A percentile compares a stretch with the other conserved stretches of the same genome.
These are phyloP conservation scores for Cotoneaster glaucophyllus DNA, from an alignment of 306 rosid genomes.

Conservation along the genomic window DNA sequence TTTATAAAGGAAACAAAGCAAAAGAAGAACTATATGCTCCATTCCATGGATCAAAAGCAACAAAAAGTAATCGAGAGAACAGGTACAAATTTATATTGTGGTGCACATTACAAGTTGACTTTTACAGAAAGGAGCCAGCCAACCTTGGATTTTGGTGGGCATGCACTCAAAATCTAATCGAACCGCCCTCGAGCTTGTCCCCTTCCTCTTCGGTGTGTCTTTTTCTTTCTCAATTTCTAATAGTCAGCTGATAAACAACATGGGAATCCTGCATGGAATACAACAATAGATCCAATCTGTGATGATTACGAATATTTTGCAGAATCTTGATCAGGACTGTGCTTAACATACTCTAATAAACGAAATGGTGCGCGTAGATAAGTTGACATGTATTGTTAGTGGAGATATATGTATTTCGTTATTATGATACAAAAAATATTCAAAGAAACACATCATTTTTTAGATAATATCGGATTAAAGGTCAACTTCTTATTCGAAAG, in stretches of 20 bases:
- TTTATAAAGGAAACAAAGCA: not conserved
- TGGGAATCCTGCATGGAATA: conserved; percentile 5
- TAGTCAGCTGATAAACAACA: not conserved
- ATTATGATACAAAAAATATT: not conserved
- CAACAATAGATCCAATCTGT: conserved; percentile 9
- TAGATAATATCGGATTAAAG: not conserved
- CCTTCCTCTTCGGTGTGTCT: not conserved
- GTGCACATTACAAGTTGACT: conserved; percentile 10
- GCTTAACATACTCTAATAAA: not conserved
- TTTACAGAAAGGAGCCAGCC: not conserved
- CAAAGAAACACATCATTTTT: not conserved
- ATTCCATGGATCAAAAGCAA: not conserved
- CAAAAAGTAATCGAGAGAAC: not conserved
- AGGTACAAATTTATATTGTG: not conserved
- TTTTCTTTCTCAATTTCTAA: not conserved
- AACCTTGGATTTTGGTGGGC: conserved; percentile 5
- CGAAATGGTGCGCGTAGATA: not conserved
- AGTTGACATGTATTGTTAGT: conserved; percentile 3
- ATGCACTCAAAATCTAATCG: conserved; percentile 3
- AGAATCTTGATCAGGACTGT: conserved; percentile 8
- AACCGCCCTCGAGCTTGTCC: not conserved
- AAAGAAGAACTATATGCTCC: not conserved
- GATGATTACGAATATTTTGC: not conserved
- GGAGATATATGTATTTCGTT: not conserved
- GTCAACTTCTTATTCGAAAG: conserved; percentile 5